Evolutionary conservation across 2,329 filamentous ascomycete genomes (phyloP), one percentile per base, ranked within the genome.

Genomic region (Diaporthe citriasiana): DNA sequence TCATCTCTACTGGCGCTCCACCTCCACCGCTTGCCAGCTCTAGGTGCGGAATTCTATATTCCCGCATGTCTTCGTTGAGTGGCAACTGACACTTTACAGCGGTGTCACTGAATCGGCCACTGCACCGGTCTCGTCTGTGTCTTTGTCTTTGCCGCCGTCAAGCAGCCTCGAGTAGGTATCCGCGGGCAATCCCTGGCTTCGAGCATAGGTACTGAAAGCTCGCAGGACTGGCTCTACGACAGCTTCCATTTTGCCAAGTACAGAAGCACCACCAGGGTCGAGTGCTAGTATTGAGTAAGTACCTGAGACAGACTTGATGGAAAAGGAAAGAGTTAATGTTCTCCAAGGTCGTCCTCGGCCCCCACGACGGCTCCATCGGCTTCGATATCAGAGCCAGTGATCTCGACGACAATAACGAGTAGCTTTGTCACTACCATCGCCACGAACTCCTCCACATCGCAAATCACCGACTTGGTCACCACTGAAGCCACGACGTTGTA

Each of bases 391-490:
- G 35, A 42, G n/a, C 60, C 57, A 2, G 68, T 27, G 6, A 65
- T n/a, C 47, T 71, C 74, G 25, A 73, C 71, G 5, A 75, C 74
- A 25, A 53, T 69, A 25, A 75, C 74, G n/a, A 72, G 68, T 33
- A 75, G 72, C 38, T 72, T 65, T 45, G 59, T 69, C 25, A 73
- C 71, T n/a, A 68, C 70, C 22, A 68, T 76, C 40, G 75, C 73
- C 17, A 76, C 75, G 38, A 76, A 73, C 33, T 56, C 65, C 10
- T 76, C 73, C 12, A 76, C 75, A 8, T 75, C 73, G 10, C 73
- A 76, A 27, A 63, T 74, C 17, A 76, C 72, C 8, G 69, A 74
- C 72, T 25, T 75, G 17, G 63, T 45, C 3, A 75, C 74, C 15
- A 72, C 72, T 27, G 53, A 63, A 25, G 38, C 38, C 38, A 75